phyloP scores from a whole-genome alignment of 2,329 filamentous ascomycete species.

The Paraphaeosphaeria sporulosa region DNA sequence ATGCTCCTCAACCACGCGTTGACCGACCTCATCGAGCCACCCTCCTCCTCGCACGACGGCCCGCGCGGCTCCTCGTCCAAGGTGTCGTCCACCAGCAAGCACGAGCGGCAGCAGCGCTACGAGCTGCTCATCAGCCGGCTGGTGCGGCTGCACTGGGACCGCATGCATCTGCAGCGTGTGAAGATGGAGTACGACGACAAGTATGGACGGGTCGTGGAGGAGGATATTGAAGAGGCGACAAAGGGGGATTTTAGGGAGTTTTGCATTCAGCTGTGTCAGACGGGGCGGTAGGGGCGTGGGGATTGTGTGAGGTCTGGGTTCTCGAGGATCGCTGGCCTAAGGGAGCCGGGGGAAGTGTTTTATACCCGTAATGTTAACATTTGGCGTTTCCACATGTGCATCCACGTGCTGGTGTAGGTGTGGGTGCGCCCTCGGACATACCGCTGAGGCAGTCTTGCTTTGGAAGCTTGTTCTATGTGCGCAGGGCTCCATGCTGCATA shows the following conservation, averaged over 20 bases:
- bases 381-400: background rate
- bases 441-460: no score
- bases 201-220: constrained; percentile 76
- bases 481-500: no score
- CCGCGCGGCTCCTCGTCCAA: constrained; percentile 27
- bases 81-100: constrained; percentile 40
- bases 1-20: constrained; percentile 91
- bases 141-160: constrained; percentile 92
- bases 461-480: no score
- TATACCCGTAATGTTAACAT: constrained; percentile 2
- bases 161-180: constrained; percentile 78
- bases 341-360: background rate
- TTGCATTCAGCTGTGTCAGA: constrained; percentile 67
- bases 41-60: constrained; percentile 28
- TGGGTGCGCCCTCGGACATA: no score
- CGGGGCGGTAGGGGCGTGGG: constrained; percentile 21
- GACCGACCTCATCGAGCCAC: constrained; percentile 57
- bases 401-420: background rate
- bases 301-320: no score
- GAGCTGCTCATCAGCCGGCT: constrained; percentile 89
- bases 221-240: constrained; percentile 79
- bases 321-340: no score
- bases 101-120: constrained; percentile 67
- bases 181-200: constrained; percentile 81
- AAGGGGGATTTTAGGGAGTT: constrained; percentile 80